phyloP scores from a whole-genome alignment of 306 rosid species.

The Urtica urens region DNA sequence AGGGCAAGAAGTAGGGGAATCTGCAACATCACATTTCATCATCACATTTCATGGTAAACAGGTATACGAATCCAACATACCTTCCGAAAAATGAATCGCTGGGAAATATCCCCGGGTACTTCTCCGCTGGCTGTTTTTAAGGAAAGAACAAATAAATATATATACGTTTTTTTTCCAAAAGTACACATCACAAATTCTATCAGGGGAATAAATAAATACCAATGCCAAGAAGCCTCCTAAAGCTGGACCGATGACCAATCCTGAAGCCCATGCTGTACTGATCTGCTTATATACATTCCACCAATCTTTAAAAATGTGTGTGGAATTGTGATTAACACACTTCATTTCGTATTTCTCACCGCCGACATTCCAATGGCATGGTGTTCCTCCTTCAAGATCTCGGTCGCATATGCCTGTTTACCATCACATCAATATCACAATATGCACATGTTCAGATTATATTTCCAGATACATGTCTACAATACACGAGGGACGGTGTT shows the following conservation, averaged over 20 bases:
- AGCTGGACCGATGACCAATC: slow-evolving; percentile 80
- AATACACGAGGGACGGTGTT: neutral
- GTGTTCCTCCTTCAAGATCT: slow-evolving; percentile 58
- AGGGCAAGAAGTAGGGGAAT: slow-evolving; percentile 48
- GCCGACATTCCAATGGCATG: slow-evolving; percentile 73
- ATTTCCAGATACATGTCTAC: neutral
- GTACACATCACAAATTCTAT: neutral
- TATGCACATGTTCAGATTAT: neutral
- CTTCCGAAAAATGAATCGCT: slow-evolving; percentile 56
- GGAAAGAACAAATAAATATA: neutral
- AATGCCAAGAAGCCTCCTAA: slow-evolving; percentile 83
- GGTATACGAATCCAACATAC: slow-evolving; percentile 20
- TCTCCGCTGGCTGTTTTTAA: slow-evolving; percentile 60
- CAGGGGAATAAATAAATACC: slow-evolving; percentile 41
- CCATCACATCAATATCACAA: neutral
- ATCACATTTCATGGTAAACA: too few species aligned
- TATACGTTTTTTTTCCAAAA: neutral
- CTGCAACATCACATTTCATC: slow-evolving; percentile 18
- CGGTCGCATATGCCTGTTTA: slow-evolving; percentile 67
- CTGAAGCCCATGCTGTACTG: slow-evolving; percentile 69
- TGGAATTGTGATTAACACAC: too few species aligned
- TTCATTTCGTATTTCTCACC: slow-evolving; percentile 49
- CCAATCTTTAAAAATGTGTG: too few species aligned
- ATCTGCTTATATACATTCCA: slow-evolving; percentile 42
- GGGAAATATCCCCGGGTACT: slow-evolving; percentile 57